Percentiles rank a stretch among this genome's conserved stretches.
Conservation (phyloP, 2,329 filamentous ascomycete genomes). For the Colletotrichum brevisporum region DNA sequence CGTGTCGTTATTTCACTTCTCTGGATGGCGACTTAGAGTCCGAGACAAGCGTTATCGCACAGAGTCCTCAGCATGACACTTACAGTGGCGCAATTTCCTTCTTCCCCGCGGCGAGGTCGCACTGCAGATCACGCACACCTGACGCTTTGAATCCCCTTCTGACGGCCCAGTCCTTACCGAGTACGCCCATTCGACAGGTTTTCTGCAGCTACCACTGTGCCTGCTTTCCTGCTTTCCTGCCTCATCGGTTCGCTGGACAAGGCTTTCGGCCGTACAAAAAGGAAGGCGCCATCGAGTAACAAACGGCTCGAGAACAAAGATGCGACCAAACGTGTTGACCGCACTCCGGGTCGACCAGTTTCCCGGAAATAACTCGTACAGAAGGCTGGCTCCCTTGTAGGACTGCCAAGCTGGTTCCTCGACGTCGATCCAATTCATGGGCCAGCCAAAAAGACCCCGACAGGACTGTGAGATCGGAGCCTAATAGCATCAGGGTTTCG, state of each 20-base stretch:
- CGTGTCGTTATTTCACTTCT: not conserved
- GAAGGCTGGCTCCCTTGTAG: not conserved
- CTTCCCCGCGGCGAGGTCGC: slow-evolving; percentile 13
- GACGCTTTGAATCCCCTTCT: not conserved
- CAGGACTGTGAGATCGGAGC: slow-evolving; percentile 5
- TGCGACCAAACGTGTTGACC: not conserved
- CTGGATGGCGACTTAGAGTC: too few relatives aligned
- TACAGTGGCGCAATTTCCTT: slow-evolving; percentile 21
- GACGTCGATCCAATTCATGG: slow-evolving; percentile 1
- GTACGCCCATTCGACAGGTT: not conserved
- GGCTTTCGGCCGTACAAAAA: not conserved
- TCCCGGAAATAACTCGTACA: not conserved
- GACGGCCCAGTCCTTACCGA: not conserved
- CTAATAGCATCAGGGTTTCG: slow-evolving; percentile 2
- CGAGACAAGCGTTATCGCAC: too few relatives aligned
- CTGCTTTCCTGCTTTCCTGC: not conserved
- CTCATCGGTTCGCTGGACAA: not conserved
- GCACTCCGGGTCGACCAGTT: not conserved
- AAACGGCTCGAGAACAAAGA: too few relatives aligned
- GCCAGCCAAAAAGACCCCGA: slow-evolving; percentile 12
- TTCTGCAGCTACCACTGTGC: not conserved
- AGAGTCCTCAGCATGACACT: not conserved
- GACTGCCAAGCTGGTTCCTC: slow-evolving; percentile 7
- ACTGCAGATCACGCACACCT: slow-evolving; percentile 9
- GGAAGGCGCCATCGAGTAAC: not conserved